Evolutionary conservation across 805 yeast genomes (phyloP), one percentile per base, ranked within the genome.

Genomic region (Candida schatavii): DNA sequence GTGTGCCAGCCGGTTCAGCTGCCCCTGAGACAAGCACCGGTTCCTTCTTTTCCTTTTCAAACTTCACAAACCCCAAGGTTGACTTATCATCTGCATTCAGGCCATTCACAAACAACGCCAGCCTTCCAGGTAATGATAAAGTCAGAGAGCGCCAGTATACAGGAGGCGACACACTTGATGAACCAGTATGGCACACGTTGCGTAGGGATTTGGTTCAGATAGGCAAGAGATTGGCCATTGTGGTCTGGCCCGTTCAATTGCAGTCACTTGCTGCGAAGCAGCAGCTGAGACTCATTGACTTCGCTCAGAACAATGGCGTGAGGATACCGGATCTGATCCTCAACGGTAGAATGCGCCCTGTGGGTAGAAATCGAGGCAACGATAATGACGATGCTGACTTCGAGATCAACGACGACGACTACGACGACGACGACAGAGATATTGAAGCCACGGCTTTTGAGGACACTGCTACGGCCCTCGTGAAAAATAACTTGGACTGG

Each of bases 151-250:
- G 78, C 37, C 81, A 77, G 46, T 80, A 73, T 54, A 57, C 79
- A 17, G 88, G 88, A 2, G 85, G 86, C 22, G 85, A 83, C 54
- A 83, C 89, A 2, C 61, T 83, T 10, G 88, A 83, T 53, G 89
- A 83, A 60, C 86, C 88, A 0, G 83, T 83, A 6, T 56, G 67
- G 53, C 64, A 70, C 25, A 83, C 89, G 0, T 59, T 83, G 46
- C 54, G 55, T 23, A 51, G 74, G 41, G 75, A 70, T 45, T 44
- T 68, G 14, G 38, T 50, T 3, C 68, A 64, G 40, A 68, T 70
- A 19, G 67, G 60, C 28, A 57, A 55, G 27, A 48, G 74, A 22
- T 51, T 70, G 23, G 59, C 59, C 11, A 60, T 65, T 4, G 74
- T 70, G n/a, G 54, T 70, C 27, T 70, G 75, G 75, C 75, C 75